phyloP scores from a whole-genome alignment of 495 filamentous ascomycete genomes.

The Tuber microsphaerosporum region DNA sequence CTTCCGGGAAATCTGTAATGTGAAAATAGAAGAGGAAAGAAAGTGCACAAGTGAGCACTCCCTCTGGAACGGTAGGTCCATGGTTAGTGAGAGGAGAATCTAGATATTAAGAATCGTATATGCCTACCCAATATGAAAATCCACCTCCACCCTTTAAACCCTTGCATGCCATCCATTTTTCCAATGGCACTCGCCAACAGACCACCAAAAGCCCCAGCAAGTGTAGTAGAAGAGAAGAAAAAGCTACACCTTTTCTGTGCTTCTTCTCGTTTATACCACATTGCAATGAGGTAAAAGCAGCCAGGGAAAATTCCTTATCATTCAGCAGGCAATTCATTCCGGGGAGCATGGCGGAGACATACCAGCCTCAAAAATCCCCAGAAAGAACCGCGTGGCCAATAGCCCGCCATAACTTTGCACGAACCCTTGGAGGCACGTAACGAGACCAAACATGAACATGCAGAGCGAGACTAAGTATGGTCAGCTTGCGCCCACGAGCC shows the following conservation, averaged over 20 bases:
- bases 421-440: conserved; percentile 71
- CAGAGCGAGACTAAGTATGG: conserved; percentile 47
- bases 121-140: conserved; percentile 51
- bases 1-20: conserved; percentile 71
- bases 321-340: conserved; percentile 14
- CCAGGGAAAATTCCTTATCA: conserved; percentile 43
- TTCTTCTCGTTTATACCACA: conserved; percentile 85
- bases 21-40: conserved; percentile 68
- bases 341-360: conserved; percentile 55
- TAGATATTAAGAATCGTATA: background rate
- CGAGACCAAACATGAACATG: conserved; percentile 76
- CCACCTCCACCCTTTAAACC: conserved; percentile 83
- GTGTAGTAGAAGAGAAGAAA: conserved; percentile 76
- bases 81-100: background rate
- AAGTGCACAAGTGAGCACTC: conserved; percentile 63
- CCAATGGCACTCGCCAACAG: conserved; percentile 78
- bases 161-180: conserved; percentile 64
- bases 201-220: conserved; percentile 83
- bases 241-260: conserved; percentile 82
- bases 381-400: conserved; percentile 74
- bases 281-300: conserved; percentile 66
- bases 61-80: conserved; percentile 52
- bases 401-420: conserved; percentile 71
- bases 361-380: conserved; percentile 80
- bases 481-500: background rate